A percentile compares a stretch with the other conserved stretches of the same genome.
These are phyloP conservation scores for Chalciporus piperatus DNA, from an alignment of 768 basidiomycete genomes.

Conservation along the genomic window DNA sequence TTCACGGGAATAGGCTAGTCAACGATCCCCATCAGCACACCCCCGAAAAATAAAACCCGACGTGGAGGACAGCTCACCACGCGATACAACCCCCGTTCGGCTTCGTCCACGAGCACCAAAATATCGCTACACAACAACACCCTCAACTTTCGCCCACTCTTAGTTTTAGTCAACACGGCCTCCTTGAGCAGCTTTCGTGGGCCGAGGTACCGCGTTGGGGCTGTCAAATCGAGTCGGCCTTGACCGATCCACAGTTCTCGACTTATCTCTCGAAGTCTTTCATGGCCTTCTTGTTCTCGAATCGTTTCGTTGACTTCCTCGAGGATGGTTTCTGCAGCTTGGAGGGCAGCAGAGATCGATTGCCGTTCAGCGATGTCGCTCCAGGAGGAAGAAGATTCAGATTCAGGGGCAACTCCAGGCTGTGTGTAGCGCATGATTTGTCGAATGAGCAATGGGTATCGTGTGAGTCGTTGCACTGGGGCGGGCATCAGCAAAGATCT, in stretches of 20 bases:
- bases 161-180: conserved; percentile 74
- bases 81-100: conserved; percentile 68
- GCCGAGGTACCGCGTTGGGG: conserved; percentile 83
- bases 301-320: conserved; percentile 86
- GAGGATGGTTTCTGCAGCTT: conserved; percentile 69
- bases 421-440: conserved; percentile 79
- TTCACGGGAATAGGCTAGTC: conserved; percentile 70
- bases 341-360: conserved; percentile 52
- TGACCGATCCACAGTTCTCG: conserved; percentile 85
- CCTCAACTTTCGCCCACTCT: conserved; percentile 76
- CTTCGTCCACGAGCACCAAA: conserved; percentile 77
- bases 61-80: conserved; percentile 54
- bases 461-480: conserved; percentile 93
- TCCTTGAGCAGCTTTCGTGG: conserved; percentile 77
- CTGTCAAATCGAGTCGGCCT: conserved; percentile 86
- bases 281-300: conserved; percentile 75
- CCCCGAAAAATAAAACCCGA: neutral
- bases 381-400: neutral
- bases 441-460: conserved; percentile 87
- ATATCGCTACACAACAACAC: conserved; percentile 89
- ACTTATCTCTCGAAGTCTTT: conserved; percentile 72
- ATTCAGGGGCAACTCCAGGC: neutral
- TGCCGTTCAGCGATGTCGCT: conserved; percentile 47
- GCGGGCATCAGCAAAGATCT: neutral
- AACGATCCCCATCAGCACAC: neutral